A percentile compares a stretch with the other conserved stretches of the same genome.
phyloP scores from a whole-genome alignment of 202 grass and related monocot species.

The Saccharum hybrid region DNA sequence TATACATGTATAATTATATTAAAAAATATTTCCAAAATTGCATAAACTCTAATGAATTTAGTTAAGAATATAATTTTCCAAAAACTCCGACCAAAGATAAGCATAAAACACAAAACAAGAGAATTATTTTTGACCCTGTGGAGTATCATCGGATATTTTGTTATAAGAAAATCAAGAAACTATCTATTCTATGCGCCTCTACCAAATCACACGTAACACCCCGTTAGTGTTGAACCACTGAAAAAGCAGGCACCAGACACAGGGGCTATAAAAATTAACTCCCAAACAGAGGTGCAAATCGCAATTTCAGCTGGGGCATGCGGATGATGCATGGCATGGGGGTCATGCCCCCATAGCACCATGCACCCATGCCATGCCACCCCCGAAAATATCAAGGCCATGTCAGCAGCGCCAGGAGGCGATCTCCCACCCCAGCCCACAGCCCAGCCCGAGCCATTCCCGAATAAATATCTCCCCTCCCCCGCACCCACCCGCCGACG shows the following conservation, averaged over 20 bases:
- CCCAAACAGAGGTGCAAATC: background rate
- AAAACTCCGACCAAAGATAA: background rate
- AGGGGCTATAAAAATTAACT: background rate
- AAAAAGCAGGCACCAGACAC: background rate
- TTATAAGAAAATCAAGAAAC: background rate
- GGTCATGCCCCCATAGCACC: background rate
- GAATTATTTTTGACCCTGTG: background rate
- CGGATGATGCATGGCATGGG: constrained; percentile 28
- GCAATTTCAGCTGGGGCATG: constrained; percentile 5
- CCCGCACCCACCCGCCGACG: constrained; percentile 10
- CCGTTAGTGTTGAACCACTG: background rate
- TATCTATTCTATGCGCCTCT: background rate
- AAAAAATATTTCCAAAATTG: background rate
- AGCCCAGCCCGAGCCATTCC: constrained; percentile 19
- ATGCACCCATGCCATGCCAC: constrained; percentile 54
- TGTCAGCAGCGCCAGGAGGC: constrained; percentile 62
- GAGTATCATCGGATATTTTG: background rate
- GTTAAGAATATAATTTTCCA: background rate
- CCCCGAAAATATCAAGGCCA: constrained; percentile 96
- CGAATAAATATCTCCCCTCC: constrained; percentile 63
- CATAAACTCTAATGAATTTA: no score
- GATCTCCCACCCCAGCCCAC: constrained; percentile 53
- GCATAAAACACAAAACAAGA: background rate
- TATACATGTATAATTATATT: background rate
- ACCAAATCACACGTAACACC: background rate